phyloP scores from a whole-genome alignment of 202 grass and related monocot genomes.

The Bolboschoenoplectus hybrid region DNA sequence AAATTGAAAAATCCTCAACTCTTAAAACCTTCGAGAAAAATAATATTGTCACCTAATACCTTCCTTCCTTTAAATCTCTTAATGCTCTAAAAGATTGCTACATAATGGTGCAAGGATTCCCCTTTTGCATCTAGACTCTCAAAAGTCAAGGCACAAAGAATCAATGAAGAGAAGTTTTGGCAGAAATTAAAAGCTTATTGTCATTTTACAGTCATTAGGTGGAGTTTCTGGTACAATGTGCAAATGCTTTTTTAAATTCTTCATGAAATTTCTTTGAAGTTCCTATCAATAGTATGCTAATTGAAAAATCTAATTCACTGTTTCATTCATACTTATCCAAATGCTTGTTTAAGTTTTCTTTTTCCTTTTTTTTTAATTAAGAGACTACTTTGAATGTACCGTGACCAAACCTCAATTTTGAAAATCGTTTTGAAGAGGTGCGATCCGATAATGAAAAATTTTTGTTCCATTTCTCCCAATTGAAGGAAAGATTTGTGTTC shows the following conservation, averaged over 20 bases:
- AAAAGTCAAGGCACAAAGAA: constrained; percentile 35
- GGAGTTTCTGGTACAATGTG: background rate
- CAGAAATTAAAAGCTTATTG: background rate
- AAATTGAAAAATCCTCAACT: background rate
- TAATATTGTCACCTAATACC: constrained; percentile 32
- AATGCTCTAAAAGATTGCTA: constrained; percentile 31
- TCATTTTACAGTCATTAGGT: background rate
- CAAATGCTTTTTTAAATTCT: background rate
- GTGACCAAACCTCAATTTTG: too few relatives aligned
- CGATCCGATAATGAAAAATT: too few relatives aligned
- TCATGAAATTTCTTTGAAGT: background rate
- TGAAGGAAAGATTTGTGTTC: background rate
- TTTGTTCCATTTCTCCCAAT: too few relatives aligned
- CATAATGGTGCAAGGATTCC: constrained; percentile 31
- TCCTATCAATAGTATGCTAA: background rate
- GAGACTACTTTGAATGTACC: background rate
- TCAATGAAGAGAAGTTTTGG: background rate
- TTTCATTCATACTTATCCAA: background rate
- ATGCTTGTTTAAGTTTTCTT: background rate
- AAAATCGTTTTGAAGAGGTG: too few relatives aligned
- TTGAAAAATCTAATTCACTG: background rate
- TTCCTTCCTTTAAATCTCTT: constrained; percentile 13
- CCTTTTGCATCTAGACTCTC: constrained; percentile 32
- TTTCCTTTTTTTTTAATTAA: background rate
- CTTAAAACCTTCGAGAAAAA: constrained; percentile 27